Base-by-base conservation (phyloP, 176 grass and related monocot species). In the Phyllostachys edulis region DNA sequence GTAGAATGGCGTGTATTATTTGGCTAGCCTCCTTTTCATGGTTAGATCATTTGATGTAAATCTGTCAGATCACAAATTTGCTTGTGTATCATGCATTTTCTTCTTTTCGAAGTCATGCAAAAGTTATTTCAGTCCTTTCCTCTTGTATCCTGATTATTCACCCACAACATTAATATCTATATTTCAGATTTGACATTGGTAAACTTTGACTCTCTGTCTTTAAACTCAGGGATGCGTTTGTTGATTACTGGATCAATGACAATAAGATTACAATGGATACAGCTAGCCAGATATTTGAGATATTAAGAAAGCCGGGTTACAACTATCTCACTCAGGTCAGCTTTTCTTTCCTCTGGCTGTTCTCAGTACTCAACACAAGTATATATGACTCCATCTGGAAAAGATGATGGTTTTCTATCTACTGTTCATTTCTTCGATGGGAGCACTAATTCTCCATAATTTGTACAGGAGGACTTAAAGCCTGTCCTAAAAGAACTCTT, bases 191-290 rank as follows among this genome's bases (percentile, higher is more conserved):
- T 79, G 69, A 71, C 64, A 60, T 67, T 21, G 18, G 26, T 79
- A 57, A 69, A 37, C 15, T 82, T 18, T 87, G 47, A 63, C 23
- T 67, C 27, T 47, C 75, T 73, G 82, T 60, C 60, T 71, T 21
- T 74, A 20, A 88, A 88, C 69, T 57, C 67, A 99, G 97, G 88
- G 97, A 96, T 84, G 93, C 97, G 44, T 99, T 99, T 74, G 86
- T 99, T 51, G 93, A 92, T 73, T 99, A 96, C 63, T 99, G 97
- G 97, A 73, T 99, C 66, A 96, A 90, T 91, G 84, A 82, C 86
- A 99, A 99, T 81, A 87, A 94, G 88, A 96, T 99, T 78, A 96
- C 89, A 57, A 92, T 92, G 86, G 97, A 96, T 89, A 84, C 83
- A 66, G 86, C 91, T 71, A 91, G 77, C 59, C 97, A 99, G 72